Base-by-base conservation (phyloP, 208 protist species). In the Acanthamoeba royreba region DNA sequence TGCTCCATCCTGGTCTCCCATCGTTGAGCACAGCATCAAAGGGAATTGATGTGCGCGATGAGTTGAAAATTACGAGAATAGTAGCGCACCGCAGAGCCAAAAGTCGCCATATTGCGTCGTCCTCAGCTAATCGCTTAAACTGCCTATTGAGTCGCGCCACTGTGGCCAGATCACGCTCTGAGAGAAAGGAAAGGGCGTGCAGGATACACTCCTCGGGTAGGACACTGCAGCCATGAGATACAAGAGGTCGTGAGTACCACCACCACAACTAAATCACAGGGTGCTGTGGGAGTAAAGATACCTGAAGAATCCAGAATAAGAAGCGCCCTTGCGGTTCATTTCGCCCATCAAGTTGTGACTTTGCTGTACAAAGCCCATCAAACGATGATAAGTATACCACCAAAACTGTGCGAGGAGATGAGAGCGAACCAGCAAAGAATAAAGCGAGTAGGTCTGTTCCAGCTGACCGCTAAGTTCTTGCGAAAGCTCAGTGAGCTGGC, bases 71-170 rank as follows among this genome's bases (percentile, higher is more conserved):
- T n/a, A n/a, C 4, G 4, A 81, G 42, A n/a, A 81, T 42, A 74
- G 63, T 17, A 13, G 40, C 8, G 31, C n/a, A 87, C 77, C 45
- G 2, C 47, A 61, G 31, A 13, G 45, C n/a, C 25, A 87, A 40
- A 0, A 87, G 47, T 49, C 77, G 77, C 77, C 77, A 87, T 22
- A 87, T 87, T 25, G 47, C 45, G 31, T 87, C 47, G 47, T 87
- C 77, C 31, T 87, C 45, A 22, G 77, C 42, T 35, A 87, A 25
- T 15, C 77, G 77, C 42, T 49, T 61, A 42, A 87, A 87, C 45
- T 58, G 77, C 38, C 77, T 15, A 46, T 87, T 87, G 47, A 87
- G 77, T 46, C n/a, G 77, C 45, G 77, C 77, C 42, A 87, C 77
- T 25, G 28, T 87, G 4, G 45, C 47, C 2, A 87, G 77, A 31